A percentile compares a stretch with the other conserved stretches of the same genome.
Conservation (phyloP, 805 yeast genomes). For the Saccharomycopsis olivae region DNA sequence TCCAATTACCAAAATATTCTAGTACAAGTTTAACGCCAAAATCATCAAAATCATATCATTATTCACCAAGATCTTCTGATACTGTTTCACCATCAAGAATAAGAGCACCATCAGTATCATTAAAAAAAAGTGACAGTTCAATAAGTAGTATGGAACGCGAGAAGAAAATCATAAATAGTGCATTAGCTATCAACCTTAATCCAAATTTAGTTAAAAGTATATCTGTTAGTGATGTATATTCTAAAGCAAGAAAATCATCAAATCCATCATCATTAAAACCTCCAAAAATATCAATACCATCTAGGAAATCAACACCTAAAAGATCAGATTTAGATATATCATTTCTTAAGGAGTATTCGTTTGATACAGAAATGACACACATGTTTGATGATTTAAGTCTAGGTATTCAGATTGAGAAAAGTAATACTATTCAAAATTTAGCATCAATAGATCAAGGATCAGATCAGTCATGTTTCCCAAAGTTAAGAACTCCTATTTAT, state of each 20-base stretch:
- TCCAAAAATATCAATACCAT: not conserved
- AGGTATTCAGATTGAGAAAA: not conserved
- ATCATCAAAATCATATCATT: not conserved
- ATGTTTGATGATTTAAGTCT: constrained; percentile 8
- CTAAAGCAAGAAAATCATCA: not conserved
- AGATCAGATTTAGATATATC: constrained; percentile 2
- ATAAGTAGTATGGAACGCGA: not conserved
- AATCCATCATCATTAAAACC: constrained; percentile 1
- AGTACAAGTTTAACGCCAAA: not conserved
- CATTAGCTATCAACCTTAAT: constrained; percentile 1
- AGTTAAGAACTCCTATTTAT: too few relatives aligned
- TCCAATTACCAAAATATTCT: not conserved
- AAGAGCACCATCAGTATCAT: constrained; percentile 4
- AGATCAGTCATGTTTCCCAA: not conserved
- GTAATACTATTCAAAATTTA: not conserved
- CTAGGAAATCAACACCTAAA: not conserved
- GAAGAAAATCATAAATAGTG: not conserved
- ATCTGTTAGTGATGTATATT: not conserved
- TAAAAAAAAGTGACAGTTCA: constrained; percentile 4
- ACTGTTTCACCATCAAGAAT: constrained; percentile 1
- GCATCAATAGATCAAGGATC: not conserved
- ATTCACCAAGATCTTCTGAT: not conserved
- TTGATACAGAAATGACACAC: constrained; percentile 7
- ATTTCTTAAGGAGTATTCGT: constrained; percentile 11
- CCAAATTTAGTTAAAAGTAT: not conserved